Conservation (phyloP, 1,139 yeast species). For the Lodderomyces margitis region DNA sequence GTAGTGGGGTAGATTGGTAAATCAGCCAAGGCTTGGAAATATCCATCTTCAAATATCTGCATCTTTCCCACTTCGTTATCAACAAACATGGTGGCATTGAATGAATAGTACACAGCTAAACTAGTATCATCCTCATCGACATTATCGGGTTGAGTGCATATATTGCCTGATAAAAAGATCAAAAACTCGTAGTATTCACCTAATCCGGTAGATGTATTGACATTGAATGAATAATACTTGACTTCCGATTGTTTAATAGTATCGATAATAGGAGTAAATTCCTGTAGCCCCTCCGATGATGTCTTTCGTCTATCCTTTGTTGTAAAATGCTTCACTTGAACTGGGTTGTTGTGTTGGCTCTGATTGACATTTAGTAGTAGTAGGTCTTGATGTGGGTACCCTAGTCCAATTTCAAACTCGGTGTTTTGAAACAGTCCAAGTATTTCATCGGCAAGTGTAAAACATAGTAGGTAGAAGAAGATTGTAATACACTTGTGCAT, state of each 20-base stretch:
- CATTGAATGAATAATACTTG: constrained; percentile 44
- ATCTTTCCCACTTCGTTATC: constrained; percentile 32
- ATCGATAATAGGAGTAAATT: constrained; percentile 45
- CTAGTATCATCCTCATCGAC: constrained; percentile 30
- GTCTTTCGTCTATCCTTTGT: constrained; percentile 1
- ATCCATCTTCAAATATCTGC: constrained; percentile 44
- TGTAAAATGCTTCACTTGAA: background rate
- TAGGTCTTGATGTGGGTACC: background rate
- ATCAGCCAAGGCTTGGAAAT: constrained; percentile 54
- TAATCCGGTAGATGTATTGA: constrained; percentile 45
- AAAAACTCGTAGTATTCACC: constrained; percentile 53
- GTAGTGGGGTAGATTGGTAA: constrained; percentile 9
- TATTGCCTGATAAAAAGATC: constrained; percentile 59
- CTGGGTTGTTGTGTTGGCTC: background rate
- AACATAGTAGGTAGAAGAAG: constrained; percentile 1
- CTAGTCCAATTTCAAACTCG: constrained; percentile 1
- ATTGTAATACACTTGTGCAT: background rate
- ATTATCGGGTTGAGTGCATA: constrained; percentile 49
- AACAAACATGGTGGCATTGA: constrained; percentile 40
- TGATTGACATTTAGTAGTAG: background rate
- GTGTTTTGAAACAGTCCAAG: background rate
- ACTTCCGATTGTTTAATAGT: constrained; percentile 38
- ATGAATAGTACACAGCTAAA: constrained; percentile 50
- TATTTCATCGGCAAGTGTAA: background rate
- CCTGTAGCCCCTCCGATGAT: constrained; percentile 31